Evolutionary conservation across 2,329 filamentous ascomycete genomes (phyloP), one percentile per base, ranked within the genome.

Genomic region (Dothiorella sarmentorum): DNA sequence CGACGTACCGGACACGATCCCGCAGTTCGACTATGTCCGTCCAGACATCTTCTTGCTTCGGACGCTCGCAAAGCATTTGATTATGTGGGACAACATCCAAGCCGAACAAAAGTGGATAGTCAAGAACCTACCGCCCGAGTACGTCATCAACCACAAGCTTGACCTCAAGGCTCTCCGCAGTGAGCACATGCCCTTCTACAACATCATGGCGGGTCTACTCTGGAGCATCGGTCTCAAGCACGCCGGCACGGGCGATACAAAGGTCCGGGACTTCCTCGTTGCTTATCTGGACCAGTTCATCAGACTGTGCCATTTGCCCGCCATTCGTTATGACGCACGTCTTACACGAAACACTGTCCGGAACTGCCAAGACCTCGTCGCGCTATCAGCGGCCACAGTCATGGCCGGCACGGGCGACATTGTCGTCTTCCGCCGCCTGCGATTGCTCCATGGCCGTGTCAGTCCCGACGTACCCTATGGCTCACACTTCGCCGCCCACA

Each of bases 351-450:
- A 89, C 56, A 93, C 92, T 7, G 87, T 92, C 2, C 84, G 91
- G 35, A 95, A 95, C 78, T 97, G 94, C 67, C 90, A 97, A 67
- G 92, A 97, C 68, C 80, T 95, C 2, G 75, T 97, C 10, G 90
- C 90, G 0, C 78, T 99, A 5, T 88, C 91, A 5, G 85, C 85
- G 20, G 87, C 94, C 0, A 90, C 89, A 2, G 90, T 97, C 53
- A 97, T 97, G 93, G 91, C 95, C 5, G 94, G 94, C 26, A 96
- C 91, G 0, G 94, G 95, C 37, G 95, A 99, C 68, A 78, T 99
- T 18, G 76, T 84, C 2, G 86, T 96, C 1, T 88, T 97, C 66
- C 87, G 94, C 20, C 87, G 93, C 13, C 80, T 99, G 29, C 88
- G 94, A 15, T 85, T 89, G 15, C 82, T 99, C 37, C 95, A 99